These are phyloP conservation scores for Boletus reticuloceps DNA, from an alignment of 768 basidiomycete species.

Conservation along the genomic window DNA sequence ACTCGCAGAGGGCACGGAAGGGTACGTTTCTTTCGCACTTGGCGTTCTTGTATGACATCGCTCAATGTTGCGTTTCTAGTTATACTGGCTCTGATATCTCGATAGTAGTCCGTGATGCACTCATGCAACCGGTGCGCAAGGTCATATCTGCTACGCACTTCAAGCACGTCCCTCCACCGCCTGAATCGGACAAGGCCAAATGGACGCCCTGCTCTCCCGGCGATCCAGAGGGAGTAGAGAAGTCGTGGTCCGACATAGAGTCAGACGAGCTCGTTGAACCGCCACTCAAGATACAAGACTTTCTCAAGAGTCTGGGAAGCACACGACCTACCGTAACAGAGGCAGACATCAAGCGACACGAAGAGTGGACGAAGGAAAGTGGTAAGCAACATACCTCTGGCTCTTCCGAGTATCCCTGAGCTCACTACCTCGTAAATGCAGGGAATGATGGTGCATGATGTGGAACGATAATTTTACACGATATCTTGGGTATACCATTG, in stretches of 20 bases:
- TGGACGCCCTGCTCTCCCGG: conserved; percentile 98
- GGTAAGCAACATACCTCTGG: conserved; percentile 43
- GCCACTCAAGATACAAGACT: conserved; percentile 71
- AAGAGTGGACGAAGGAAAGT: conserved; percentile 82
- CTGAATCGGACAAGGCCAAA: conserved; percentile 39
- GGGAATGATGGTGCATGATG: conserved; percentile 34
- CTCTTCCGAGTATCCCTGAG: not conserved
- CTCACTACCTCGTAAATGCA: not conserved
- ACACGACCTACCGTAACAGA: conserved; percentile 87
- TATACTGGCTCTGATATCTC: conserved; percentile 96
- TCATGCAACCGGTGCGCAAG: conserved; percentile 98
- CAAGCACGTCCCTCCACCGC: conserved; percentile 47
- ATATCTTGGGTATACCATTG: conserved; percentile 7
- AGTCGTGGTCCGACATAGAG: conserved; percentile 84
- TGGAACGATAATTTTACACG: not conserved
- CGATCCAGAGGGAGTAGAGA: conserved; percentile 80
- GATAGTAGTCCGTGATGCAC: conserved; percentile 89
- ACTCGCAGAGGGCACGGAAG: conserved; percentile 86
- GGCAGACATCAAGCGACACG: conserved; percentile 81
- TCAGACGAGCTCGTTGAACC: conserved; percentile 92
- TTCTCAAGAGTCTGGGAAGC: conserved; percentile 72
- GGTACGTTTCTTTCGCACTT: conserved; percentile 38
- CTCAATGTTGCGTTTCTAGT: conserved; percentile 29
- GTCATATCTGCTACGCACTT: conserved; percentile 96
- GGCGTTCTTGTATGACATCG: not conserved